These are phyloP conservation scores for Suillus subalutaceus DNA, from an alignment of 768 basidiomycete genomes.

Conservation along the genomic window DNA sequence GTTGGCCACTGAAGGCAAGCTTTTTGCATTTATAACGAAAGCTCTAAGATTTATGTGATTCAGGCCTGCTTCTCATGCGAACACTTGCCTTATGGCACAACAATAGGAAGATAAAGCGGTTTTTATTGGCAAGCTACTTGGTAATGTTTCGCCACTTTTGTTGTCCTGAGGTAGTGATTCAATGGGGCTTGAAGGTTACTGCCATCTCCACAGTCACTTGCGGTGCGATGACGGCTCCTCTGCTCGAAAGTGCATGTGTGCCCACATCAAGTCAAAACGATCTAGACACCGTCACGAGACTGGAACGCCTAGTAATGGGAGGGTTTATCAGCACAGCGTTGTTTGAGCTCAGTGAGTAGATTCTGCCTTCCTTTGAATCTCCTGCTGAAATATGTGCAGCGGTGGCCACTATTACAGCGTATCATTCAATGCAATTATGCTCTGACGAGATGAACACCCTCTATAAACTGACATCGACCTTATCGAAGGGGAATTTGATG, in stretches of 20 bases:
- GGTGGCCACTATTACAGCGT: constrained; percentile 1
- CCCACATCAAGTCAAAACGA: constrained; percentile 3
- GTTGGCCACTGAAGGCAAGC: constrained; percentile 14
- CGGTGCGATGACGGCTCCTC: background rate
- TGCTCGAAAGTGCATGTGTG: constrained; percentile 8
- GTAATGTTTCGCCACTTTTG: background rate
- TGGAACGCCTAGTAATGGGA: constrained; percentile 11
- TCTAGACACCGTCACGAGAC: constrained; percentile 5
- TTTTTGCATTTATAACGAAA: background rate
- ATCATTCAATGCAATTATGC: background rate
- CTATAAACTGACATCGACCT: background rate
- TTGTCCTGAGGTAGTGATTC: background rate
- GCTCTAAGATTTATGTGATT: background rate
- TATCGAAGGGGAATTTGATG: constrained; percentile 13
- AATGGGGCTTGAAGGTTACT: constrained; percentile 4
- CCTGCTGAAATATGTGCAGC: constrained; percentile 3
- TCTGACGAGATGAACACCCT: background rate
- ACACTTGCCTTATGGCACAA: constrained; percentile 13
- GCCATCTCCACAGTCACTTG: constrained; percentile 11
- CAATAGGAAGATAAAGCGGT: background rate
- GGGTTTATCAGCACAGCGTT: constrained; percentile 9
- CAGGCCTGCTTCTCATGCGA: constrained; percentile 16
- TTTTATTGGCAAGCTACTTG: constrained; percentile 12
- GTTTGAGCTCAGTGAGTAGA: constrained; percentile 15
- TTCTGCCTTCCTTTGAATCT: background rate